Percentiles rank a stretch among this genome's conserved stretches.
phyloP scores from a whole-genome alignment of 495 filamentous ascomycete species.

The Daldinia decipiens region DNA sequence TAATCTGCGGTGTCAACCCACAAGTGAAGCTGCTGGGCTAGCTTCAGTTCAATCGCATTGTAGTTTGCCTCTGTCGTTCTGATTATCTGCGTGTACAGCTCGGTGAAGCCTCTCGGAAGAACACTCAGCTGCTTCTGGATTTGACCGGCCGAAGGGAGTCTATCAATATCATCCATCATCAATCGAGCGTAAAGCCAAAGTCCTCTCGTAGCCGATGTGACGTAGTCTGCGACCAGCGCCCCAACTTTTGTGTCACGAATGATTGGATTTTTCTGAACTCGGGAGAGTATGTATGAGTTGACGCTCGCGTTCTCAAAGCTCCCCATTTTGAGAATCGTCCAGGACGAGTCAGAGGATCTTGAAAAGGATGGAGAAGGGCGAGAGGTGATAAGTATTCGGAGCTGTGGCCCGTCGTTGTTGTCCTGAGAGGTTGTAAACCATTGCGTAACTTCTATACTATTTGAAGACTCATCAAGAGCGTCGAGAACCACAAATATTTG shows the following conservation, averaged over 20 bases:
- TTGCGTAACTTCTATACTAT: slow-evolving; percentile 29
- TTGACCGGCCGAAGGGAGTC: slow-evolving; percentile 37
- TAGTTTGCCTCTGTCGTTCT: slow-evolving; percentile 41
- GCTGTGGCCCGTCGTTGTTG: not conserved
- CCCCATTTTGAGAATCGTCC: slow-evolving; percentile 19
- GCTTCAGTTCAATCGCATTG: slow-evolving; percentile 32
- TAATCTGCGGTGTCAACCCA: slow-evolving; percentile 46
- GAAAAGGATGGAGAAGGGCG: slow-evolving; percentile 17
- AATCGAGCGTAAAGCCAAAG: slow-evolving; percentile 49
- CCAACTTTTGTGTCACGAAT: slow-evolving; percentile 20
- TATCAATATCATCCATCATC: slow-evolving; percentile 48
- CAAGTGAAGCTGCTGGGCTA: slow-evolving; percentile 44
- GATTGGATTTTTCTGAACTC: slow-evolving; percentile 30
- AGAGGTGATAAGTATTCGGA: slow-evolving; percentile 26
- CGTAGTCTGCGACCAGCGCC: slow-evolving; percentile 11
- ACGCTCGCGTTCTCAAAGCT: slow-evolving; percentile 23
- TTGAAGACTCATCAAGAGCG: slow-evolving; percentile 45
- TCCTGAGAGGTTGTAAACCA: slow-evolving; percentile 20
- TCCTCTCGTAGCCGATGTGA: slow-evolving; percentile 33
- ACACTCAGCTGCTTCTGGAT: slow-evolving; percentile 40
- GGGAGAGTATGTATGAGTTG: slow-evolving; percentile 22
- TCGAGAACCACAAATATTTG: slow-evolving; percentile 43
- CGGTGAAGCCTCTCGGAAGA: slow-evolving; percentile 41
- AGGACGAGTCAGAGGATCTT: not conserved
- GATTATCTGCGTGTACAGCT: slow-evolving; percentile 44